Evolutionary conservation across 495 filamentous ascomycete species (phyloP).

Genomic region (Penicillium alfredii): DNA sequence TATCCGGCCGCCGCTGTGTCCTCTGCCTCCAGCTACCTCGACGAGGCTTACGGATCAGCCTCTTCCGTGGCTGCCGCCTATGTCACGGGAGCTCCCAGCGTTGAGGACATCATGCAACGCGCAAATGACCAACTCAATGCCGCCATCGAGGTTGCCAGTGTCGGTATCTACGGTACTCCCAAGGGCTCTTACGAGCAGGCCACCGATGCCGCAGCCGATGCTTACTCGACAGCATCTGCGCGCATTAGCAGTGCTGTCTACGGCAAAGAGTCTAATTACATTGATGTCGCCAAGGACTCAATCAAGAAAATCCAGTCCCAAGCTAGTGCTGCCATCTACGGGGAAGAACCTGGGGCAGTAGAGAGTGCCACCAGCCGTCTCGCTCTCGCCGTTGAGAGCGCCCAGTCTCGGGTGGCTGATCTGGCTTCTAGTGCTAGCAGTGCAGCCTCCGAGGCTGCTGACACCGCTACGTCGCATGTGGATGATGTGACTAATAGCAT

Average conservation of each 20-base stretch:
- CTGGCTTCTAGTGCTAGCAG: constrained; percentile 36
- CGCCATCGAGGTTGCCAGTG: constrained; percentile 54
- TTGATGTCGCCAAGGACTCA: constrained; percentile 41
- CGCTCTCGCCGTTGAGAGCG: constrained; percentile 42
- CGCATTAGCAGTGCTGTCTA: constrained; percentile 51
- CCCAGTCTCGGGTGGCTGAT: constrained; percentile 40
- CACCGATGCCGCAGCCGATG: constrained; percentile 44
- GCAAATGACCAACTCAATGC: constrained; percentile 52
- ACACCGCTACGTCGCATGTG: constrained; percentile 41
- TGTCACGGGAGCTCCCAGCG: constrained; percentile 51
- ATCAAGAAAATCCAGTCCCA: constrained; percentile 46
- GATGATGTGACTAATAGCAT: constrained; percentile 36
- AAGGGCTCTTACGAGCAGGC: constrained; percentile 51
- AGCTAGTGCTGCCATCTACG: constrained; percentile 52
- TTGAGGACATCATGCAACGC: constrained; percentile 54
- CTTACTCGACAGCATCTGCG: constrained; percentile 43
- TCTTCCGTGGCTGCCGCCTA: constrained; percentile 43
- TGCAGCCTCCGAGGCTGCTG: constrained; percentile 32
- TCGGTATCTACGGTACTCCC: constrained; percentile 53
- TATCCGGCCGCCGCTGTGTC: constrained; percentile 44
- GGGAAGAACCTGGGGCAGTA: constrained; percentile 46
- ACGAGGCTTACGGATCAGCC: constrained; percentile 52
- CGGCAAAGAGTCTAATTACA: constrained; percentile 45
- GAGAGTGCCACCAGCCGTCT: constrained; percentile 50
- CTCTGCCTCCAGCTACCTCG: constrained; percentile 50